phyloP scores from a whole-genome alignment of 108 stramenopile genomes.

The Nannochloropsis gaditana region DNA sequence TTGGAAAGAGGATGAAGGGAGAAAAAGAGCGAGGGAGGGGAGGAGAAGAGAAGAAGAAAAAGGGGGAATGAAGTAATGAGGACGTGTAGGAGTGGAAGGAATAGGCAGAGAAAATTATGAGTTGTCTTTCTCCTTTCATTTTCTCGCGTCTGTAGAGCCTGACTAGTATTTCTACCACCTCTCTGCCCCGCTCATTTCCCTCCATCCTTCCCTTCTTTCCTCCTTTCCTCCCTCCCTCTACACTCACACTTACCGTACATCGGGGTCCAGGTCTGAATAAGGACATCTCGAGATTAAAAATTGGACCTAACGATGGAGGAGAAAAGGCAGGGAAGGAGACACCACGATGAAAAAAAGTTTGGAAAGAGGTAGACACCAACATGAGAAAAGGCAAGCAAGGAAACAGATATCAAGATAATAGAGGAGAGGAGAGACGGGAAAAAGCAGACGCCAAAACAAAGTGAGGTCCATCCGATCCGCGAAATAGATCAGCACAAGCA shows the following conservation, averaged over 20 bases:
- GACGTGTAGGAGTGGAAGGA: neutral
- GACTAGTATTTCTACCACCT: neutral
- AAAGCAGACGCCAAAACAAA: too few relatives aligned
- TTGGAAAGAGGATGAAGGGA: too few relatives aligned
- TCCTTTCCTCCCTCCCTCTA: neutral
- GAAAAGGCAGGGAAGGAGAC: neutral
- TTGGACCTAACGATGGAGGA: neutral
- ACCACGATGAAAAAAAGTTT: neutral
- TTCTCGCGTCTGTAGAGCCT: neutral
- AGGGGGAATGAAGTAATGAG: too few relatives aligned
- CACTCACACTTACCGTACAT: neutral
- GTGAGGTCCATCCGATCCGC: too few relatives aligned
- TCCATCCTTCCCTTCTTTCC: neutral
- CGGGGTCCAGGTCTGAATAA: neutral
- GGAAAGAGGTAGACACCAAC: neutral
- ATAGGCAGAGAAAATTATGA: neutral
- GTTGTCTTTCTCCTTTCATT: neutral
- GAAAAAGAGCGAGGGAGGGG: too few relatives aligned
- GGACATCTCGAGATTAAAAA: neutral
- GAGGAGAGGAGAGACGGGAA: too few relatives aligned
- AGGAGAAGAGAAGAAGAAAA: too few relatives aligned
- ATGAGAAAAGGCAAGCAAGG: neutral
- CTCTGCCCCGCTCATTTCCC: neutral
- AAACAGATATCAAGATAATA: too few relatives aligned
- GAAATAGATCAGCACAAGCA: too few relatives aligned